A percentile compares a stretch with the other conserved stretches of the same genome.
Conservation (phyloP, 106 monocot species). For the Dactylorhiza incarnata region DNA sequence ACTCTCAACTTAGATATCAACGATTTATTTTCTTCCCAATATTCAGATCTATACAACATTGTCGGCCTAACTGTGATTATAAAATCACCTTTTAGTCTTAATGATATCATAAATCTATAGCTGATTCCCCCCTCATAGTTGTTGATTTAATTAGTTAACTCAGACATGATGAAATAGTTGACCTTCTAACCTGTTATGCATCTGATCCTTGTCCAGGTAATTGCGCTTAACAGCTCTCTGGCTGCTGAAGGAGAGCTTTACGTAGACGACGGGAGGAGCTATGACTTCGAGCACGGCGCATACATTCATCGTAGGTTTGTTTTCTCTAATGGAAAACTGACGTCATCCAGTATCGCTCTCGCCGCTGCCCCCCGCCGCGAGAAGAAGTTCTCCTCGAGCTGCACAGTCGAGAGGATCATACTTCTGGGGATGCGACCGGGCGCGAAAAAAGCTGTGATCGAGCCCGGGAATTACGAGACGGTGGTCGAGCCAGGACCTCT, state of each 20-base stretch:
- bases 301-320: conserved; percentile 85
- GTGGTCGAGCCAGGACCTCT: conserved; percentile 76
- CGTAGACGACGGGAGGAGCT: conserved; percentile 91
- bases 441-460: conserved; percentile 56
- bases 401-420: conserved; percentile 71
- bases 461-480: conserved; percentile 53
- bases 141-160: too few species aligned
- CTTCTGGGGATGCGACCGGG: conserved; percentile 53
- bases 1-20: too few species aligned
- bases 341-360: conserved; percentile 30
- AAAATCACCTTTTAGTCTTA: too few species aligned
- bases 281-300: conserved; percentile 71
- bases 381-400: conserved; percentile 50
- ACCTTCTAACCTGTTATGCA: neutral
- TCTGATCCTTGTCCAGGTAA: conserved; percentile 45
- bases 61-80: too few species aligned
- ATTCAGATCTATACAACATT: too few species aligned
- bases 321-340: conserved; percentile 59
- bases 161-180: too few species aligned
- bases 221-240: conserved; percentile 71
- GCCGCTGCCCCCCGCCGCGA: conserved; percentile 8
- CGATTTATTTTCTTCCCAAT: too few species aligned
- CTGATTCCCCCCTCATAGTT: too few species aligned
- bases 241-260: conserved; percentile 97
- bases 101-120: too few species aligned